These are phyloP conservation scores for Phytopythium delawarense DNA, from an alignment of 352 stramenopile genomes.

Conservation along the genomic window DNA sequence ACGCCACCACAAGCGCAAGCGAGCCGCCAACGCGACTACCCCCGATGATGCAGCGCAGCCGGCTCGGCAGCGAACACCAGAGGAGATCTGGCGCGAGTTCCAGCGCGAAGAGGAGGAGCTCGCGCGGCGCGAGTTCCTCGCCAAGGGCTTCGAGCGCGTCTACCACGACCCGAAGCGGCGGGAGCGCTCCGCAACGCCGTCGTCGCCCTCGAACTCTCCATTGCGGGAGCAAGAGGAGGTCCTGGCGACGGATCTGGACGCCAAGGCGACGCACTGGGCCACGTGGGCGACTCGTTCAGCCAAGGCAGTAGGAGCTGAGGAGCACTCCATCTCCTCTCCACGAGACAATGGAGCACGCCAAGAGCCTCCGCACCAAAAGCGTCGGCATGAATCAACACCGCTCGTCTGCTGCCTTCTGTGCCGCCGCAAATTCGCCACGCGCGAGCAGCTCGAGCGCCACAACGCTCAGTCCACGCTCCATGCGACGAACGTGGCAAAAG, in stretches of 20 bases:
- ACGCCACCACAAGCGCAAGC: constrained; percentile 16
- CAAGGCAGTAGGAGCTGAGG: background rate
- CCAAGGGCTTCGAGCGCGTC: constrained; percentile 58
- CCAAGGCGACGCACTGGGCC: constrained; percentile 34
- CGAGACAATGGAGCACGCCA: background rate
- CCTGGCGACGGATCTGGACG: constrained; percentile 31
- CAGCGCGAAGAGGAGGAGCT: constrained; percentile 66
- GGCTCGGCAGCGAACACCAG: constrained; percentile 32
- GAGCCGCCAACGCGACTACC: constrained; percentile 1
- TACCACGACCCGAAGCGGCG: constrained; percentile 21
- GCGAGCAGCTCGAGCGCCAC: constrained; percentile 38
- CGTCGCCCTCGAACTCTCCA: constrained; percentile 2
- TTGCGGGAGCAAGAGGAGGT: constrained; percentile 23
- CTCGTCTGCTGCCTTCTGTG: constrained; percentile 62
- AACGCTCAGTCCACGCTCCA: constrained; percentile 55
- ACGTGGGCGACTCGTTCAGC: constrained; percentile 15
- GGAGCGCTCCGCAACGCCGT: background rate
- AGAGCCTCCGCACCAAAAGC: background rate
- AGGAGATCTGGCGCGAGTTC: constrained; percentile 72
- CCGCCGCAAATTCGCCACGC: constrained; percentile 60
- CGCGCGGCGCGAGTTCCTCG: constrained; percentile 50
- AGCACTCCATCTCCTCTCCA: background rate
- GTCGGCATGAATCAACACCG: background rate
- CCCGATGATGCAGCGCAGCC: constrained; percentile 3
- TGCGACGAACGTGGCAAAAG: constrained; percentile 30